phyloP scores from a whole-genome alignment of 2,329 filamentous ascomycete species.

The Corinectria fuckeliana region DNA sequence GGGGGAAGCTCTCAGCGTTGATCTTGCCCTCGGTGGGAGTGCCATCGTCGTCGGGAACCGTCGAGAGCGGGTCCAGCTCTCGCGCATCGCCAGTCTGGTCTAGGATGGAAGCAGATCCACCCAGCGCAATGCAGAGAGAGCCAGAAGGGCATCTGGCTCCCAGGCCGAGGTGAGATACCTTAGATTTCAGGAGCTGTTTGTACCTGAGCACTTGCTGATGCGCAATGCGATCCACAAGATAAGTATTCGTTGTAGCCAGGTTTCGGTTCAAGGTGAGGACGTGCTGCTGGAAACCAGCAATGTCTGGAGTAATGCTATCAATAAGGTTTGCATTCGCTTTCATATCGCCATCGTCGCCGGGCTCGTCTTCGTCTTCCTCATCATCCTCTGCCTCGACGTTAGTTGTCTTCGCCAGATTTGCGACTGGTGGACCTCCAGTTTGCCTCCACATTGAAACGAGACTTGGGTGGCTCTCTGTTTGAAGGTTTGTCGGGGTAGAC shows the following conservation, averaged over 20 bases:
- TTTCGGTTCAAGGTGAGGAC: conserved; percentile 76
- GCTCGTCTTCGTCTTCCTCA: conserved; percentile 62
- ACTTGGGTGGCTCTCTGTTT: conserved; percentile 49
- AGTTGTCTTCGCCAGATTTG: conserved; percentile 50
- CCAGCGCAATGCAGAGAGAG: conserved; percentile 68
- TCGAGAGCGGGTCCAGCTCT: conserved; percentile 62
- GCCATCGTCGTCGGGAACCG: conserved; percentile 60
- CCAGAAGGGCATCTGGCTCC: conserved; percentile 68
- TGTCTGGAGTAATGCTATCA: conserved; percentile 16
- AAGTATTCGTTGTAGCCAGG: conserved; percentile 60
- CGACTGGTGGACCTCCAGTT: conserved; percentile 61
- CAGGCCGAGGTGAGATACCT: conserved; percentile 71
- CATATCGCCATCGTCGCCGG: conserved; percentile 64
- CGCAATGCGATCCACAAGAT: conserved; percentile 80
- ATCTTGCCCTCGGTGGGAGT: conserved; percentile 73
- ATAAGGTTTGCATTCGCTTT: conserved; percentile 68
- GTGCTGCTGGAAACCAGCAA: conserved; percentile 79
- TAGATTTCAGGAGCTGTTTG: conserved; percentile 74
- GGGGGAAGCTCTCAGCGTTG: conserved; percentile 76
- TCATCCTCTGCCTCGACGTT: conserved; percentile 51
- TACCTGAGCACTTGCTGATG: conserved; percentile 82
- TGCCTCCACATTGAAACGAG: conserved; percentile 60
- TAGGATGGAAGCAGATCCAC: conserved; percentile 69
- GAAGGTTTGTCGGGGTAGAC: conserved; percentile 38
- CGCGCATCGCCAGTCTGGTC: conserved; percentile 66